A percentile compares a stretch with the other conserved stretches of the same genome.
These are phyloP conservation scores for Plasmodium vivax DNA, from an alignment of 169 alveolate genomes.

Conservation along the genomic window DNA sequence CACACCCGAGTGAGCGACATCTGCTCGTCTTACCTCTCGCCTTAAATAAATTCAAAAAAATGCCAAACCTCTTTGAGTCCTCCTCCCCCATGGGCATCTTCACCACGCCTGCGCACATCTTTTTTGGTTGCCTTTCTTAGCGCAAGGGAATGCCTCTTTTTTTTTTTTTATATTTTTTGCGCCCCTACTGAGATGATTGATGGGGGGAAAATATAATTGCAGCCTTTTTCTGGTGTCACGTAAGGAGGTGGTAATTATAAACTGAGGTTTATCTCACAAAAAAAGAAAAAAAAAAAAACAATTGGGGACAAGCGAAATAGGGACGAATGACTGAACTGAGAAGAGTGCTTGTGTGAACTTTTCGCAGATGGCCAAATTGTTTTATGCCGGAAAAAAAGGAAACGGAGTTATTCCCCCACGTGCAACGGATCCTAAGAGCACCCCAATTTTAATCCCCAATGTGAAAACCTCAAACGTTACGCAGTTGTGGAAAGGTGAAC, in stretches of 20 bases:
- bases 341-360: not conserved
- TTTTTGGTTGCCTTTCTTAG: not conserved
- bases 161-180: not conserved
- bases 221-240: not conserved
- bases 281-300: not conserved
- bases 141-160: not conserved
- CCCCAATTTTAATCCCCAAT: not conserved
- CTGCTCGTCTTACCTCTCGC: conserved; percentile 17
- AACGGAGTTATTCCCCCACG: not conserved
- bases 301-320: not conserved
- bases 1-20: not conserved
- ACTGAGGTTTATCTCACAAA: not conserved
- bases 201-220: not conserved
- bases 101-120: not conserved
- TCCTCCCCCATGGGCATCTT: conserved; percentile 11
- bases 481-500: not conserved
- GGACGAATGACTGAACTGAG: not conserved
- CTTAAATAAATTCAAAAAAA: conserved; percentile 30
- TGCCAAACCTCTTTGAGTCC: not conserved
- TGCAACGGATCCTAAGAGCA: not conserved
- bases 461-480: not conserved
- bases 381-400: not conserved
- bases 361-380: not conserved
- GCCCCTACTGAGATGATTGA: not conserved
- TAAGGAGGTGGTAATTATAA: not conserved